These are phyloP conservation scores for Obba rivulosa DNA, from an alignment of 768 basidiomycete genomes.

Conservation along the genomic window DNA sequence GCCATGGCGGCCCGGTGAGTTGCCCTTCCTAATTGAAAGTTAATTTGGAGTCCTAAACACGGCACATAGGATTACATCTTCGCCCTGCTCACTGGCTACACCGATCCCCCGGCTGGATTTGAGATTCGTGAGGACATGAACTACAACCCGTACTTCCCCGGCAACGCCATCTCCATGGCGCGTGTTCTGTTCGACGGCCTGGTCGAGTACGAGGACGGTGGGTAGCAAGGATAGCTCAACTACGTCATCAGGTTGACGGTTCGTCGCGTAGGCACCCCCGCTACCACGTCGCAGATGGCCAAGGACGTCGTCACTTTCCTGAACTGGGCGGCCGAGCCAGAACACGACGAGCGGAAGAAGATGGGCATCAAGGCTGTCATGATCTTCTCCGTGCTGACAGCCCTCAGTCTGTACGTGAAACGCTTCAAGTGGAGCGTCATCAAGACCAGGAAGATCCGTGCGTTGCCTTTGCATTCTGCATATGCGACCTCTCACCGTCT, in stretches of 20 bases:
- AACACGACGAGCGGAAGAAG: conserved; percentile 97
- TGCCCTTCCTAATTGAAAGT: not conserved
- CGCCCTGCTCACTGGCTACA: conserved; percentile 93
- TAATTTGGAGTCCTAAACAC: not conserved
- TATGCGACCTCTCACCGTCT: conserved; percentile 1
- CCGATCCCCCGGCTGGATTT: conserved; percentile 93
- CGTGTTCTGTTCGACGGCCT: conserved; percentile 93
- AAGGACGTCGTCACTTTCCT: conserved; percentile 97
- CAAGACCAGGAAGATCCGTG: conserved; percentile 91
- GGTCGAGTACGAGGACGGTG: conserved; percentile 95
- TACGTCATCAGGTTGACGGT: too few species aligned
- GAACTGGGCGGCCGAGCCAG: conserved; percentile 96
- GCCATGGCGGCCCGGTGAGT: conserved; percentile 92
- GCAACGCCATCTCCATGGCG: conserved; percentile 98
- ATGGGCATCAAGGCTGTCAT: conserved; percentile 94
- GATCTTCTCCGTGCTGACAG: conserved; percentile 80
- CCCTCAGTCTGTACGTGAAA: conserved; percentile 83
- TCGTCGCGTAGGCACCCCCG: conserved; percentile 82
- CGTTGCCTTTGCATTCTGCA: conserved; percentile 27
- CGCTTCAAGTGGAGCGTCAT: conserved; percentile 91
- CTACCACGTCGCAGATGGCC: conserved; percentile 97
- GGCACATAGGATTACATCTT: conserved; percentile 85
- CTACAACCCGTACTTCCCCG: conserved; percentile 99
- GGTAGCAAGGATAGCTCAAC: conserved; percentile 22
- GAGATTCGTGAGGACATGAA: conserved; percentile 97